These are phyloP conservation scores for Phyllosticta ampelicida DNA, from an alignment of 2,329 filamentous ascomycete species.

Conservation along the genomic window DNA sequence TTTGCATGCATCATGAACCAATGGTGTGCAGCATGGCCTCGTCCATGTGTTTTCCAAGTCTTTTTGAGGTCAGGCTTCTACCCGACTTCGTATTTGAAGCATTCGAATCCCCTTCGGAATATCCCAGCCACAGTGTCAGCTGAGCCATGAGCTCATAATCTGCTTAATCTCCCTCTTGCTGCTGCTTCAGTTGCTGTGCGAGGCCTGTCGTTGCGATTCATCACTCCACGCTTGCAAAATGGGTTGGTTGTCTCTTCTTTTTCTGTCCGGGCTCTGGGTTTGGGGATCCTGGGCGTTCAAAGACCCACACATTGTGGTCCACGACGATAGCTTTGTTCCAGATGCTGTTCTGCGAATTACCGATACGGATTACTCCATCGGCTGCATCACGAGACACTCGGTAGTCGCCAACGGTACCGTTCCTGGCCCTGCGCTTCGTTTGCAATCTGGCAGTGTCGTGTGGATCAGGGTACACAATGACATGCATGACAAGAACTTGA, in stretches of 20 bases:
- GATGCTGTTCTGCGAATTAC: slow-evolving; percentile 39
- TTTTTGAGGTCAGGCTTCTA: not conserved
- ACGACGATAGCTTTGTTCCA: slow-evolving; percentile 25
- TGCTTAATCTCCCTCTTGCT: not conserved
- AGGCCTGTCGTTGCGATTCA: not conserved
- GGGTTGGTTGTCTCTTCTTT: not conserved
- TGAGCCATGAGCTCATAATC: not conserved
- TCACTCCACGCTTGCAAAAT: not conserved
- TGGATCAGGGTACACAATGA: slow-evolving; percentile 53
- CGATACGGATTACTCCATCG: slow-evolving; percentile 31
- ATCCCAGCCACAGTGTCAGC: not conserved
- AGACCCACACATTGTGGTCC: slow-evolving; percentile 4
- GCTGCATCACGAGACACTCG: slow-evolving; percentile 37
- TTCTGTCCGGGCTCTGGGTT: not conserved
- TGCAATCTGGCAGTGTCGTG: slow-evolving; percentile 36
- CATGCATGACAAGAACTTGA: slow-evolving; percentile 43
- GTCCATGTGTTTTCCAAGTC: not conserved
- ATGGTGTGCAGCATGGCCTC: not conserved
- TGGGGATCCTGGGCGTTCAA: not conserved
- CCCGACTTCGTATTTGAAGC: not conserved
- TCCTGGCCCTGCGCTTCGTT: slow-evolving; percentile 40
- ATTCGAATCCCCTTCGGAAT: not conserved
- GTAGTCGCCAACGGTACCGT: slow-evolving; percentile 44
- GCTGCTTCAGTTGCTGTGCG: not conserved
- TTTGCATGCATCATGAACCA: not conserved